These are phyloP conservation scores for Phytophthora hibernalis DNA, from an alignment of 352 stramenopile genomes.

Conservation along the genomic window DNA sequence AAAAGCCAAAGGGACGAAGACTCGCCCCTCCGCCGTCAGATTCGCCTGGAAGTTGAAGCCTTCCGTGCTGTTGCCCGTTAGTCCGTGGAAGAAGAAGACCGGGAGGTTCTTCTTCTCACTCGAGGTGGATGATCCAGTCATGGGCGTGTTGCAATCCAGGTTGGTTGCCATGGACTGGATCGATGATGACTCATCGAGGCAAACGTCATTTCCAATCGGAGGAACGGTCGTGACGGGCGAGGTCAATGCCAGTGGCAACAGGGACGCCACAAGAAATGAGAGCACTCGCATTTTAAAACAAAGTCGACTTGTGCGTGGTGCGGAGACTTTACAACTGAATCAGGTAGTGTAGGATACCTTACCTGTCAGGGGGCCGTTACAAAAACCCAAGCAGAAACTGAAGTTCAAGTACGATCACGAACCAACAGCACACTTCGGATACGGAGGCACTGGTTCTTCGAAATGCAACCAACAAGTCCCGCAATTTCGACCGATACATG, in stretches of 20 bases:
- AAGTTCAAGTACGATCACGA: conserved; percentile 19
- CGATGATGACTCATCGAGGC: conserved; percentile 27
- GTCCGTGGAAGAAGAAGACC: conserved; percentile 62
- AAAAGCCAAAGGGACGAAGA: conserved; percentile 48
- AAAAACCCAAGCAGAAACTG: conserved; percentile 23
- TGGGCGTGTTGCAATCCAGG: not conserved
- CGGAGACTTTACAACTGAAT: conserved; percentile 19
- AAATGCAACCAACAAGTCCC: no score
- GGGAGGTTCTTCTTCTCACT: conserved; percentile 38
- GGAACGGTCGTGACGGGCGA: conserved; percentile 4
- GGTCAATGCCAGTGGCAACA: conserved; percentile 7
- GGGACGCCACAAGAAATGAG: not conserved
- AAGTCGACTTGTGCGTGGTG: conserved; percentile 1
- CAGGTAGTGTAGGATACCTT: not conserved
- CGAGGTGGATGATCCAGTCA: not conserved
- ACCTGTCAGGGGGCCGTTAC: not conserved
- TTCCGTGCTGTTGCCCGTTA: conserved; percentile 32
- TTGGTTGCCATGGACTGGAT: conserved; percentile 14
- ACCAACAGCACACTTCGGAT: no score
- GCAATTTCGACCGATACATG: no score
- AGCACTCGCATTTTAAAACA: conserved; percentile 9
- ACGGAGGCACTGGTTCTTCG: no score
- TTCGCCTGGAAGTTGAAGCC: conserved; percentile 38
- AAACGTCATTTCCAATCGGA: conserved; percentile 16
- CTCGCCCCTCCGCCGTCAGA: conserved; percentile 36